Base-by-base conservation (phyloP, 2,329 filamentous ascomycete genomes). In the Penicillium crustosum region DNA sequence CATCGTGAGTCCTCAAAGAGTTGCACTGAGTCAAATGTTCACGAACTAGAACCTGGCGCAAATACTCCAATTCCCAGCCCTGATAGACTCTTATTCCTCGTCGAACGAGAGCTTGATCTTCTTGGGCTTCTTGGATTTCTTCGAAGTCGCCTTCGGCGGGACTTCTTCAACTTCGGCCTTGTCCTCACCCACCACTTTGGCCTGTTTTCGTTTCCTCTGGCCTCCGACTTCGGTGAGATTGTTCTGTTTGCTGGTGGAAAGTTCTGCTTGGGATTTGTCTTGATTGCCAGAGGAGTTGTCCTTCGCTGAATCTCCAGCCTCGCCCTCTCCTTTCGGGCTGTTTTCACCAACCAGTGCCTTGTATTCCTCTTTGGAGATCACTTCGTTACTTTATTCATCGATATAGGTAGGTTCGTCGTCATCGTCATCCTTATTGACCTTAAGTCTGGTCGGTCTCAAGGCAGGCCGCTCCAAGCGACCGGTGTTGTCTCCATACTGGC, bases 81-180 rank as follows among this genome's bases (percentile, higher is more conserved):
- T 17, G 6, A 17, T 27, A 3, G 19, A 8, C 15, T 21, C 48
- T 59, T 58, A 67, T 44, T 70, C 71, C 27, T 78, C 75, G 45
- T 78, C 74, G 62, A 79, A 79, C 2, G 77, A 79, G 15, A 79
- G 69, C 61, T 79, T 79, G 60, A 78, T 76, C 64, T 77, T 79
- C 71, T 78, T 78, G 57, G 73, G 74, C 61, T 75, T 77, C 58
- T 76, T 77, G 9, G 70, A 61, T 61, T 77, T 78, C 49, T 68
- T 68, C 47, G 65, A 56, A 38, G 63, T 59, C 6, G 65, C 62
- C 53, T 69, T 70, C 49, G 63, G 58, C 42, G 54, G 62, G 25
- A 52, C 54, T 33, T 68, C 63, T 39, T 69, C 61, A 31, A 64
- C 51, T n/a, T 67, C 66, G 23, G 62, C 50, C 9, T 62, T 63